Evolutionary conservation across 768 basidiomycete genomes (phyloP), one percentile per base, ranked within the genome.

Genomic region (Phallus indusiatus): DNA sequence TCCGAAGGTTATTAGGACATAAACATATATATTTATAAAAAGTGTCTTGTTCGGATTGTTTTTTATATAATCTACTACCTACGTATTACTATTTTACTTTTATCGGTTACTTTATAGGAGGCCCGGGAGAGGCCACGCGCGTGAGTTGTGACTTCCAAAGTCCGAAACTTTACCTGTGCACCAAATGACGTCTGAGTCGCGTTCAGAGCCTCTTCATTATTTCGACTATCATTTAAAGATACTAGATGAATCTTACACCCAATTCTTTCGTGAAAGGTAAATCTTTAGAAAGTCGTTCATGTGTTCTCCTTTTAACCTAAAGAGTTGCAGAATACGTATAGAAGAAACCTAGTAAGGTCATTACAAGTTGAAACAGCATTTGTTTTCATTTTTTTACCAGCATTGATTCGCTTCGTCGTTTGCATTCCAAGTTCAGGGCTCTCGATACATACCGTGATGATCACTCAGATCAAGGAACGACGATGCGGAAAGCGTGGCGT

Each of bases 321-420:
- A 11, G n/a, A 4, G 14, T 51, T 64, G 34, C 67, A 92, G 91
- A 68, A 85, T 83, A 69, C 81, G 81, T 47, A 88, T 94, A 56
- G 94, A 96, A 70, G 92, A 94, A 66, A 70, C 72, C 58, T 94
- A 94, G 90, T 93, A 67, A 68, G 85, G 73, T 28, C 11, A 24
- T 18, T 20, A 3, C 21, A 37, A 12, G 14, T 47, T 50, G 5
- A 5, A 28, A 48, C n/a, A 28, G 28, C 50, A 47, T 54, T 18
- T 42, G 53, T 54, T 37, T 36, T 24, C 24, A 53, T 9, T 46
- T 35, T 62, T 52, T 59, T 51, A 35, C 64, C 64, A 93, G 90
- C 66, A 79, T 91, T 63, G 88, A 89, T 4, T 83, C 85, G 11
- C 75, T 96, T 14, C 73, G 78, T 66, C 87, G 76, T 67, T 72